Conservation (phyloP, 1,284 basidiomycete genomes). For the Xerocomus nothofagi region DNA sequence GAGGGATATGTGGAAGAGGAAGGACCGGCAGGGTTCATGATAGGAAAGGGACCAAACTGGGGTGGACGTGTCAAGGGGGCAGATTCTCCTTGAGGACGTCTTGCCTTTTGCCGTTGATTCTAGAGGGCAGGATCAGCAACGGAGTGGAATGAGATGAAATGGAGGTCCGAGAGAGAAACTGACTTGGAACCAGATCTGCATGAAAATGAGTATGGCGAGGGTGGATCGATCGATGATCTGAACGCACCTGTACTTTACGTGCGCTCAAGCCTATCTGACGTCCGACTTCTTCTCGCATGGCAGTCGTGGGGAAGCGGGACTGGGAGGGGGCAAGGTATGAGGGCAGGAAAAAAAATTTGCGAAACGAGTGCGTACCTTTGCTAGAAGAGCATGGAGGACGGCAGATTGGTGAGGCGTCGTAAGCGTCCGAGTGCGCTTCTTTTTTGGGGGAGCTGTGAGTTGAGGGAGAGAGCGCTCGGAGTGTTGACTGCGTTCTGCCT, state of each 20-base stretch:
- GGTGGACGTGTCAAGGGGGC: slow-evolving; percentile 51
- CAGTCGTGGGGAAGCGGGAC: slow-evolving; percentile 85
- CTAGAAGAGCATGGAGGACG: slow-evolving; percentile 75
- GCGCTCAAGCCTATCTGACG: slow-evolving; percentile 80
- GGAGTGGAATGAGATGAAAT: slow-evolving; percentile 8
- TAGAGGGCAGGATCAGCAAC: slow-evolving; percentile 35
- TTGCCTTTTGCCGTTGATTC: slow-evolving; percentile 81
- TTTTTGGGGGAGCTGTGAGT: slow-evolving; percentile 60
- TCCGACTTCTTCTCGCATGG: slow-evolving; percentile 81
- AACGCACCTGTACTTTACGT: slow-evolving; percentile 79
- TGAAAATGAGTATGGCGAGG: slow-evolving; percentile 24
- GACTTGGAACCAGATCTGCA: slow-evolving; percentile 84
- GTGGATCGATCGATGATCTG: slow-evolving; percentile 13
- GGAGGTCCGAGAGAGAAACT: slow-evolving; percentile 25
- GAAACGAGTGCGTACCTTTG: slow-evolving; percentile 54
- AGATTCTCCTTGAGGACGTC: slow-evolving; percentile 58
- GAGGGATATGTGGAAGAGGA: slow-evolving; percentile 21
- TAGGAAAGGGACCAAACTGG: slow-evolving; percentile 61
- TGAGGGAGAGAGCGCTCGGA: slow-evolving; percentile 33
- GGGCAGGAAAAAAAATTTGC: not conserved
- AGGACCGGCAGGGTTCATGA: slow-evolving; percentile 38
- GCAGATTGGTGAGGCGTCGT: slow-evolving; percentile 84
- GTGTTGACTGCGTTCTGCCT: slow-evolving; percentile 39
- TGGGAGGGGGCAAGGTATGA: slow-evolving; percentile 33
- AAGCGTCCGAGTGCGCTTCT: slow-evolving; percentile 74